Evolutionary conservation across 768 basidiomycete genomes (phyloP).

Genomic region (Clavaria fumosa): DNA sequence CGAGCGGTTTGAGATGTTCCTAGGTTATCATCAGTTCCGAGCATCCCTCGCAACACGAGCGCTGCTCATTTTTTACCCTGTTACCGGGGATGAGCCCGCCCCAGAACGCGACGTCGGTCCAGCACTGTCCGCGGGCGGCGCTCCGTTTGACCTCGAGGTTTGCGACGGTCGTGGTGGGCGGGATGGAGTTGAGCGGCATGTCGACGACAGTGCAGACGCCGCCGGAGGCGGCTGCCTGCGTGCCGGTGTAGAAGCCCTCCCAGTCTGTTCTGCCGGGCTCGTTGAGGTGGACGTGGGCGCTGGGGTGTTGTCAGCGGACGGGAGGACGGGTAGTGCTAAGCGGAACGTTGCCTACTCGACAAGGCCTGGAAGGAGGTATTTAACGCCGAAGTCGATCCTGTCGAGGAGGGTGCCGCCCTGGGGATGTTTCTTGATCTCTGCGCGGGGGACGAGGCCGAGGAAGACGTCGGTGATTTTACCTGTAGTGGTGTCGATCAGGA

Average conservation of each 20-base stretch:
- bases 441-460: constrained; percentile 17
- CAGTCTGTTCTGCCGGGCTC: constrained; percentile 87
- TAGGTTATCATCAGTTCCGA: constrained; percentile 16
- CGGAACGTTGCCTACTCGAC: constrained; percentile 45
- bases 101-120: constrained; percentile 83
- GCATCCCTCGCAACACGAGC: not conserved
- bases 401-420: constrained; percentile 18
- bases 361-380: constrained; percentile 58
- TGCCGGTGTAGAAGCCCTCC: constrained; percentile 93
- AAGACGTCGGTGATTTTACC: constrained; percentile 47
- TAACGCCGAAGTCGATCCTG: constrained; percentile 42
- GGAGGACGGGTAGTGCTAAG: not conserved
- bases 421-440: too few relatives aligned
- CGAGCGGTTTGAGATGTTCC: constrained; percentile 60
- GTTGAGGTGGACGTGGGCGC: constrained; percentile 86
- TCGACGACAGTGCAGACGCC: constrained; percentile 94
- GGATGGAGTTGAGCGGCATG: constrained; percentile 97
- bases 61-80: constrained; percentile 29
- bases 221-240: constrained; percentile 77
- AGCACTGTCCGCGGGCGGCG: constrained; percentile 60
- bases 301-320: constrained; percentile 21
- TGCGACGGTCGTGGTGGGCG: constrained; percentile 77
- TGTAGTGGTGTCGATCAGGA: constrained; percentile 37
- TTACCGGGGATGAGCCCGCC: constrained; percentile 92
- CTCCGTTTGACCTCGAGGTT: constrained; percentile 58